Conservation (phyloP, 176 grass and related monocot genomes). For the Aegilops speltoides region DNA sequence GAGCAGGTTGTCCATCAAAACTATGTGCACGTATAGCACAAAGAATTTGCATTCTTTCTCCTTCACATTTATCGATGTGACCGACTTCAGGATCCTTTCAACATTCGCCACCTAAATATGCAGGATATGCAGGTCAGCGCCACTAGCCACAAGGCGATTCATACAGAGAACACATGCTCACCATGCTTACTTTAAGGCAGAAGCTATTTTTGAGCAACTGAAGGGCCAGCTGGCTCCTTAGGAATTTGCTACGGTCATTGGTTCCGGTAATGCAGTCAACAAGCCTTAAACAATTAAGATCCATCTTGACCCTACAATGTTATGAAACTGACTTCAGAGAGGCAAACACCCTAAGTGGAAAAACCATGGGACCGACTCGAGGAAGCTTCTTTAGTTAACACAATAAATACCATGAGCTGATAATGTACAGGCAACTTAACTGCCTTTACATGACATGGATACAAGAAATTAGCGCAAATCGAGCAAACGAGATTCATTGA, state of each 20-base stretch:
- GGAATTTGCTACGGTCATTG: conserved; percentile 51
- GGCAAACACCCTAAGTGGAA: not conserved
- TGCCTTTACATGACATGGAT: not conserved
- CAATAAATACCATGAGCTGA: conserved; percentile 3
- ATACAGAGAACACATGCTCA: not conserved
- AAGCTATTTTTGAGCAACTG: conserved; percentile 70
- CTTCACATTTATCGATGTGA: conserved; percentile 70
- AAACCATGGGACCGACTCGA: not conserved
- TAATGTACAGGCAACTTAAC: not conserved
- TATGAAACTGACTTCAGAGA: conserved; percentile 30
- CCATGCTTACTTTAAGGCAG: conserved; percentile 57
- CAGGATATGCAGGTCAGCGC: not conserved
- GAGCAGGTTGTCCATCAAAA: conserved; percentile 76
- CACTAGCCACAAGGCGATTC: conserved; percentile 21
- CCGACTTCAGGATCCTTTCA: conserved; percentile 58
- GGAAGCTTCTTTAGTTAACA: not conserved
- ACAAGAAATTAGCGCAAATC: not conserved
- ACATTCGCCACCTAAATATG: conserved; percentile 46
- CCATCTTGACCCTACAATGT: conserved; percentile 60
- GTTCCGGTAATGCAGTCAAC: conserved; percentile 65
- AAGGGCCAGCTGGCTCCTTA: conserved; percentile 77
- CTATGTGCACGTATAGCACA: conserved; percentile 56
- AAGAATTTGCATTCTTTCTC: conserved; percentile 69
- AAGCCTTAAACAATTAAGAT: conserved; percentile 82
- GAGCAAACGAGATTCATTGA: not conserved